These are phyloP conservation scores for Amyloporia xantha DNA, from an alignment of 768 basidiomycete genomes.

Conservation along the genomic window DNA sequence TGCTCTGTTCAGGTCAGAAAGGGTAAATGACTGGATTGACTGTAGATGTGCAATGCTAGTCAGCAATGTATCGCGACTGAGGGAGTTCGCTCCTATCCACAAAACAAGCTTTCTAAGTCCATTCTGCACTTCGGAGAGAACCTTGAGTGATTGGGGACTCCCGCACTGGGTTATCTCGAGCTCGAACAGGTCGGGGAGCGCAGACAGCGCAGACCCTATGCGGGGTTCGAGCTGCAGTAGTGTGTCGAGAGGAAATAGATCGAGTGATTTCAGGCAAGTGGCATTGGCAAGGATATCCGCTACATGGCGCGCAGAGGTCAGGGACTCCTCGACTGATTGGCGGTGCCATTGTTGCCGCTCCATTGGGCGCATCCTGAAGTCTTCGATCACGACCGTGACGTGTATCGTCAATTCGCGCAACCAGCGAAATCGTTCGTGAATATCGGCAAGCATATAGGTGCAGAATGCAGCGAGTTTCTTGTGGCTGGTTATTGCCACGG, in stretches of 20 bases:
- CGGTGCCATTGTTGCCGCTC: too few relatives aligned
- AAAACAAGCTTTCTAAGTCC: too few relatives aligned
- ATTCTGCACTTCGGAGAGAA: background rate
- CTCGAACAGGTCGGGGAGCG: background rate
- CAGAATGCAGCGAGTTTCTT: background rate
- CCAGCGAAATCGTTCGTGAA: background rate
- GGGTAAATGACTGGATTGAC: too few relatives aligned
- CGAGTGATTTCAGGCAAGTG: background rate
- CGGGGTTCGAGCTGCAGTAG: background rate
- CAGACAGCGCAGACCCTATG: background rate
- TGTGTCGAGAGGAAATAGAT: background rate
- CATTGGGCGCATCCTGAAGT: background rate
- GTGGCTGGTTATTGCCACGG: background rate
- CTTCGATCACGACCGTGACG: background rate
- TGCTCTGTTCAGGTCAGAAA: too few relatives aligned
- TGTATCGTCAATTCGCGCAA: background rate
- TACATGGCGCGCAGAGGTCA: background rate
- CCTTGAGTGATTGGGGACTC: background rate
- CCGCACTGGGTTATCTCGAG: background rate
- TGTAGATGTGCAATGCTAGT: too few relatives aligned
- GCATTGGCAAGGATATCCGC: background rate
- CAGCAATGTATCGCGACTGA: too few relatives aligned
- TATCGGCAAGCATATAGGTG: slow-evolving; percentile 1
- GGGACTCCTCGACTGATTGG: background rate
- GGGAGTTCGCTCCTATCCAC: too few relatives aligned